A percentile compares a stretch with the other conserved stretches of the same genome.
These are phyloP conservation scores for Bryoerythrophyllum caledonicum DNA, from an alignment of 225 moss, liverwort and hornwort species.

Conservation along the genomic window DNA sequence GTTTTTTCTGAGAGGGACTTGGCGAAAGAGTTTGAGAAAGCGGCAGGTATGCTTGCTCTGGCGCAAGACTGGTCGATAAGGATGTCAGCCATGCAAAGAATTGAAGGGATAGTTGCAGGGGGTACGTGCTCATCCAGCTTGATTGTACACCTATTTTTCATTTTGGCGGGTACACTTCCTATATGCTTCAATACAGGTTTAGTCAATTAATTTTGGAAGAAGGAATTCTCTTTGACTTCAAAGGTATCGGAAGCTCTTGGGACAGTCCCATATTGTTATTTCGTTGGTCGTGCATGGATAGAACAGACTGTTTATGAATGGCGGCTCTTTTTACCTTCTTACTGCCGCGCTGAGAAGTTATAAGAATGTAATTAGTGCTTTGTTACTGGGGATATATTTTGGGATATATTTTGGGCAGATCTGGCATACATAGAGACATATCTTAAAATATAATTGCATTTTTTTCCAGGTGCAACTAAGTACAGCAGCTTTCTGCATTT, in stretches of 20 bases:
- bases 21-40: slow-evolving; percentile 86
- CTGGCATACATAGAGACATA: neutral
- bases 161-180: neutral
- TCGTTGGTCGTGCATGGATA: slow-evolving; percentile 3
- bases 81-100: slow-evolving; percentile 84
- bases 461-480: slow-evolving; percentile 71
- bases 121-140: slow-evolving; percentile 43
- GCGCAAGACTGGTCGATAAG: slow-evolving; percentile 96
- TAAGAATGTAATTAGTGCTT: neutral
- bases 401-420: slow-evolving; percentile 6
- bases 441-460: neutral
- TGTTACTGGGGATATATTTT: neutral
- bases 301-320: neutral
- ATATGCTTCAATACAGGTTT: neutral
- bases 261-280: neutral
- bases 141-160: slow-evolving; percentile 10
- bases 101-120: slow-evolving; percentile 90
- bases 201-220: neutral
- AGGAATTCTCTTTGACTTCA: neutral
- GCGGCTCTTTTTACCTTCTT: slow-evolving; percentile 12
- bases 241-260: neutral
- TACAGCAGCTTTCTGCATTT: slow-evolving; percentile 69
- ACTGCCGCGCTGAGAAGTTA: neutral
- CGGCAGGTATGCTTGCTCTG: slow-evolving; percentile 73
- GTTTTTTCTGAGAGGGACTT: slow-evolving; percentile 92